Evolutionary conservation across 2,329 filamentous ascomycete species (phyloP).

Genomic region (Cladosporium sp.): DNA sequence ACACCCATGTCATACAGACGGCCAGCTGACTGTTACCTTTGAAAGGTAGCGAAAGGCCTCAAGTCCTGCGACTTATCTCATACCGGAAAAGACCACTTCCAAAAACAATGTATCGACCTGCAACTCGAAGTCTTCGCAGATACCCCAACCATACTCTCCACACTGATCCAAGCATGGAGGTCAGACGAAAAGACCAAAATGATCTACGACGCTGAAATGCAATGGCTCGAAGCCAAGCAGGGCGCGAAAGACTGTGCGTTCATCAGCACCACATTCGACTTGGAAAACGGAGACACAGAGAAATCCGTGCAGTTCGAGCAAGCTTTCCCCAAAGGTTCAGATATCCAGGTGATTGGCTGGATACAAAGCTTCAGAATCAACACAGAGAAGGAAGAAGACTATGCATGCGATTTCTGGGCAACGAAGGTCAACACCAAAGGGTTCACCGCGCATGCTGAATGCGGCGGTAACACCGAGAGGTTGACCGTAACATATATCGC

Average conservation of each 20-base stretch:
- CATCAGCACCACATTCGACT: conserved; percentile 5
- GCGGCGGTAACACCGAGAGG: conserved; percentile 14
- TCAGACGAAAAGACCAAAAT: conserved; percentile 12
- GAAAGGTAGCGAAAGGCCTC: conserved; percentile 11
- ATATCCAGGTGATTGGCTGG: conserved; percentile 13
- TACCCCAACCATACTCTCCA: neutral
- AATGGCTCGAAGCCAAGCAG: conserved; percentile 12
- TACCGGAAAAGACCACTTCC: conserved; percentile 9
- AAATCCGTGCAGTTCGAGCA: conserved; percentile 8
- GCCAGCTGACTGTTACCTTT: too few species aligned
- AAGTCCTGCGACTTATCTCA: conserved; percentile 10
- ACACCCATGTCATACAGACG: neutral
- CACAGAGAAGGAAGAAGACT: conserved; percentile 7
- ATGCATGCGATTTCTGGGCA: conserved; percentile 14
- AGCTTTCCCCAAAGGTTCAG: conserved; percentile 9
- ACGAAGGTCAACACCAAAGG: conserved; percentile 13
- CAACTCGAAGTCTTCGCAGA: conserved; percentile 11
- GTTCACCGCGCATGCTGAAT: conserved; percentile 16
- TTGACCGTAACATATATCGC: conserved; percentile 16
- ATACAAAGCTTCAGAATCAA: conserved; percentile 16
- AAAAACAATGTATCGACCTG: conserved; percentile 9
- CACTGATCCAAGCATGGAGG: conserved; percentile 10
- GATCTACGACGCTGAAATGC: conserved; percentile 13
- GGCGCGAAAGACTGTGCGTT: conserved; percentile 9
- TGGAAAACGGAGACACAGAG: conserved; percentile 9